phyloP scores from a whole-genome alignment of 177 flowering plant genomes.

The Vitis hybrid region DNA sequence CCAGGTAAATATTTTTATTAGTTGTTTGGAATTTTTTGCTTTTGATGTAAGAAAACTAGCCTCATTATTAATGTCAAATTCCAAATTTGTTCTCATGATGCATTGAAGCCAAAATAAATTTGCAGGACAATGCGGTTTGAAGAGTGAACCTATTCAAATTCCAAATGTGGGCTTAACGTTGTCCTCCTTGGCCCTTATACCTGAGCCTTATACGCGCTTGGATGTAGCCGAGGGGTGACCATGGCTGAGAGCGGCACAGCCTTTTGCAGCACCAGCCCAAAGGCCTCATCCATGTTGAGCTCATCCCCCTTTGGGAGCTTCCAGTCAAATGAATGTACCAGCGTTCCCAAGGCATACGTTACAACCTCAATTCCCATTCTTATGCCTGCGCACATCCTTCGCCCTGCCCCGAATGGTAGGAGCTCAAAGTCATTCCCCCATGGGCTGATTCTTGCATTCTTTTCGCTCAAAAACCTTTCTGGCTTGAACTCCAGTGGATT shows the following conservation, averaged over 20 bases:
- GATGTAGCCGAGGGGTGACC: constrained; percentile 20
- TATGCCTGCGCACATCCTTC: constrained; percentile 49
- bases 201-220: not conserved
- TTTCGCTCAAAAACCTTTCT: constrained; percentile 34
- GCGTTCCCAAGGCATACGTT: constrained; percentile 33
- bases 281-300: constrained; percentile 45
- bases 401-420: constrained; percentile 48
- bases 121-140: too few species aligned
- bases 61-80: too few species aligned
- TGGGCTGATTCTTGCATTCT: constrained; percentile 27
- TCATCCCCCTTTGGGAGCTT: constrained; percentile 26
- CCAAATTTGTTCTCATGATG: too few species aligned
- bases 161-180: too few species aligned
- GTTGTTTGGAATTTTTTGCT: too few species aligned
- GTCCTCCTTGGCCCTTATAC: too few species aligned
- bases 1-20: not conserved
- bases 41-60: too few species aligned
- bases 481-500: constrained; percentile 37
- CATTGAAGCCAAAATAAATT: too few species aligned
- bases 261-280: constrained; percentile 47
- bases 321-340: constrained; percentile 57
- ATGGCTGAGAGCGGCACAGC: constrained; percentile 31
- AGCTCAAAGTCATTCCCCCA: constrained; percentile 50
- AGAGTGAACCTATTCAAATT: too few species aligned
- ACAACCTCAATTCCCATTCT: constrained; percentile 45